These are phyloP conservation scores for Anacardium occidentale DNA, from an alignment of 345 rosid genomes.

Conservation along the genomic window DNA sequence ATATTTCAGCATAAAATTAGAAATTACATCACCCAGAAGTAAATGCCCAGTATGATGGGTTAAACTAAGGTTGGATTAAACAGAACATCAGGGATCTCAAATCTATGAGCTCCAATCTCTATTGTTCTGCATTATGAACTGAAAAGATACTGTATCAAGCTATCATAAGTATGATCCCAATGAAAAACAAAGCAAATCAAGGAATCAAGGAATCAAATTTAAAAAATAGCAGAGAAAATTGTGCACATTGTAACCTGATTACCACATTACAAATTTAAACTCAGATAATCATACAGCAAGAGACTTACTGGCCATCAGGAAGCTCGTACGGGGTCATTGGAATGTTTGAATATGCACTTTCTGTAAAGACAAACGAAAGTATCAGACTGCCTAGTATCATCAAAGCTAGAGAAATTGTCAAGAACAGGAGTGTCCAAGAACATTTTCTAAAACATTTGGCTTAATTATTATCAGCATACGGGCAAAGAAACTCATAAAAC, in stretches of 20 bases:
- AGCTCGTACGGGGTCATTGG: conserved; percentile 98
- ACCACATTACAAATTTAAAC: conserved; percentile 10
- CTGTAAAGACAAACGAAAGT: conserved; percentile 39
- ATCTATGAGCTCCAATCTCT: conserved; percentile 96
- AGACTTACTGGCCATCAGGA: conserved; percentile 99
- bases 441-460: not conserved
- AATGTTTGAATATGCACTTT: conserved; percentile 85
- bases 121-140: conserved; percentile 60
- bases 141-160: conserved; percentile 10
- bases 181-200: not conserved
- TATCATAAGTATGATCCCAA: not conserved
- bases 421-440: not conserved
- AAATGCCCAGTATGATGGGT: not conserved
- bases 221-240: not conserved
- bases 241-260: not conserved
- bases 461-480: not conserved
- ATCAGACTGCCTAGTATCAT: conserved; percentile 19
- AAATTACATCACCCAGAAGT: not conserved
- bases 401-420: not conserved
- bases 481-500: not conserved
- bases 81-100: conserved; percentile 93
- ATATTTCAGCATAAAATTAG: not conserved
- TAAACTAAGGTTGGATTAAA: conserved; percentile 75
- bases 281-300: conserved; percentile 11
- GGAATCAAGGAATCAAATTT: not conserved